These are phyloP conservation scores for Geotrichum reessii DNA, from an alignment of 1,139 yeast species.

Conservation along the genomic window DNA sequence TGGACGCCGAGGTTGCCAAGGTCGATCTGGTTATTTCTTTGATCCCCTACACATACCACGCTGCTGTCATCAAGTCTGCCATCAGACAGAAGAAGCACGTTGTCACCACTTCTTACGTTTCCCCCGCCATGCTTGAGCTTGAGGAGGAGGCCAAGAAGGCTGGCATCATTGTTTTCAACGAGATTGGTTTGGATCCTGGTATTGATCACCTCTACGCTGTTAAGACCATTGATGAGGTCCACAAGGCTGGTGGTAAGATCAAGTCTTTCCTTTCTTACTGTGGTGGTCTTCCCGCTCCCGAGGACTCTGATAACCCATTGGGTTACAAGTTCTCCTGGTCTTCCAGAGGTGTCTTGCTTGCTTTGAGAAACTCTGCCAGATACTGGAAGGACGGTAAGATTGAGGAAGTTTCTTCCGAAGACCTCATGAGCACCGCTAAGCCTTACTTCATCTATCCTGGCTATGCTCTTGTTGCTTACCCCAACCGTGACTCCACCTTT, in stretches of 20 bases:
- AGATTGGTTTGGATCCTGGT: slow-evolving; percentile 84
- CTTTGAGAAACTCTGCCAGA: slow-evolving; percentile 87
- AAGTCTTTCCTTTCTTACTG: slow-evolving; percentile 92
- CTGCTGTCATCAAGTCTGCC: slow-evolving; percentile 86
- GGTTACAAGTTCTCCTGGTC: slow-evolving; percentile 99
- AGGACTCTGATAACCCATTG: slow-evolving; percentile 92
- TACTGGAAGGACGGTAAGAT: slow-evolving; percentile 83
- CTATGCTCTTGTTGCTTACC: slow-evolving; percentile 89
- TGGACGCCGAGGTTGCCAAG: slow-evolving; percentile 71
- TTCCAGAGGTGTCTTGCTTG: slow-evolving; percentile 93
- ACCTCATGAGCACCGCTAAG: slow-evolving; percentile 89
- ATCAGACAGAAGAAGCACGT: slow-evolving; percentile 87
- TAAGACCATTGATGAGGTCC: slow-evolving; percentile 96
- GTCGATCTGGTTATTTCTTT: slow-evolving; percentile 85
- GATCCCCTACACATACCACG: slow-evolving; percentile 94
- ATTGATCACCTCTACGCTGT: slow-evolving; percentile 96
- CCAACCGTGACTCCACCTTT: slow-evolving; percentile 95
- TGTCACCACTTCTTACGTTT: slow-evolving; percentile 92
- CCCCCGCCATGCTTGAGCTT: slow-evolving; percentile 65
- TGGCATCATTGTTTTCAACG: slow-evolving; percentile 48
- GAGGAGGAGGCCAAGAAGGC: slow-evolving; percentile 42
- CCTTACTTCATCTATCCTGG: slow-evolving; percentile 97
- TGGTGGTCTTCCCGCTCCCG: slow-evolving; percentile 98
- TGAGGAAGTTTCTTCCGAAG: slow-evolving; percentile 77
- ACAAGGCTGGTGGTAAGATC: slow-evolving; percentile 83